Conservation (phyloP, 805 yeast genomes). For the Scheffersomyces ergatensis region DNA sequence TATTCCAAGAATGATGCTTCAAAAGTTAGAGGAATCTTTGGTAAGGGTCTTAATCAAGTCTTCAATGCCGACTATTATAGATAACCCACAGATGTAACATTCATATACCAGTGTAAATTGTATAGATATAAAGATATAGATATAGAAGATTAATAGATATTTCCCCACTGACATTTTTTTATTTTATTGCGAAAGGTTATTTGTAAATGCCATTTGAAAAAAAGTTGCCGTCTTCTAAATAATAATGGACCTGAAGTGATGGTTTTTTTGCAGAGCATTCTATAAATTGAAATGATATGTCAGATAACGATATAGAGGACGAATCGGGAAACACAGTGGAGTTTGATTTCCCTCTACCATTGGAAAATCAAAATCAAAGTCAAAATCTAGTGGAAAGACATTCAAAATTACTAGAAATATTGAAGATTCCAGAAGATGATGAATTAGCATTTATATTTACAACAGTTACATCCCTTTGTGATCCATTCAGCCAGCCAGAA, state of each 20-base stretch:
- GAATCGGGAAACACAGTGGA: slow-evolving; percentile 14
- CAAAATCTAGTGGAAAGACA: slow-evolving; percentile 12
- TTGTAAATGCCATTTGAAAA: too few relatives aligned
- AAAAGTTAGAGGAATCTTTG: slow-evolving; percentile 36
- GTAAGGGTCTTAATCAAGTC: slow-evolving; percentile 27
- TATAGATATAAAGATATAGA: too few relatives aligned
- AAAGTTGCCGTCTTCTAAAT: too few relatives aligned
- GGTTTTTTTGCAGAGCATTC: too few relatives aligned
- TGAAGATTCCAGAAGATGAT: slow-evolving; percentile 11
- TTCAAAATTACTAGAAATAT: slow-evolving; percentile 9
- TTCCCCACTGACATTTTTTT: too few relatives aligned
- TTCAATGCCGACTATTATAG: slow-evolving; percentile 6
- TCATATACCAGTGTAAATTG: too few relatives aligned
- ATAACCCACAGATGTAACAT: too few relatives aligned
- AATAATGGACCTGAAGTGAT: too few relatives aligned
- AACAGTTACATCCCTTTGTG: slow-evolving; percentile 34
- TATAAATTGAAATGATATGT: slow-evolving; percentile 16
- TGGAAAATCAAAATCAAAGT: slow-evolving; percentile 3
- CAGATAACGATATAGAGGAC: slow-evolving; percentile 13
- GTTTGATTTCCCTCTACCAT: slow-evolving; percentile 13
- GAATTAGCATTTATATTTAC: slow-evolving; percentile 14
- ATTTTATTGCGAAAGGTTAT: too few relatives aligned
- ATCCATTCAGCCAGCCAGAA: slow-evolving; percentile 70
- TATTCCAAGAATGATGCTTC: slow-evolving; percentile 24
- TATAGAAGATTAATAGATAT: too few relatives aligned